A percentile compares a stretch with the other conserved stretches of the same genome.
phyloP scores from a whole-genome alignment of 139 green algal genomes.

The Chlorella sp. region DNA sequence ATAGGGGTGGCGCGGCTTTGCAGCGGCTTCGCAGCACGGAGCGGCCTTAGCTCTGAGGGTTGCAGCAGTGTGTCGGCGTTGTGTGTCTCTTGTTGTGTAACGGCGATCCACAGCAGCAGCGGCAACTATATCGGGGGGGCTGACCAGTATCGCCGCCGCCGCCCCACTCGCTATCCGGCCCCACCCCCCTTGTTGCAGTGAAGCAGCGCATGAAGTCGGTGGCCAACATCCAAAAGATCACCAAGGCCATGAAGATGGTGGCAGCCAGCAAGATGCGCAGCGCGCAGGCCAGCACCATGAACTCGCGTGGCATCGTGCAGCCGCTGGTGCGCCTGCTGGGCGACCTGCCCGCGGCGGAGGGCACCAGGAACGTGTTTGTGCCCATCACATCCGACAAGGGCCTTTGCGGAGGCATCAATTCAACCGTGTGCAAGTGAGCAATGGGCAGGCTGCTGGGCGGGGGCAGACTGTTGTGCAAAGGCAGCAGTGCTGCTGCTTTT shows the following conservation, averaged over 20 bases:
- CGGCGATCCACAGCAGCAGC: too few species aligned
- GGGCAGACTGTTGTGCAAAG: background rate
- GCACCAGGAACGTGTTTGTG: constrained; percentile 81
- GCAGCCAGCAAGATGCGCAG: constrained; percentile 97
- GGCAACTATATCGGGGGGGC: too few species aligned
- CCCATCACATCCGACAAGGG: constrained; percentile 94
- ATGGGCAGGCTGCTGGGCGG: background rate
- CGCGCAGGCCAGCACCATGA: constrained; percentile 80
- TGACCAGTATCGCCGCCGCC: too few species aligned
- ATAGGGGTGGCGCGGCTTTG: too few species aligned
- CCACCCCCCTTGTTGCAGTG: constrained; percentile 66
- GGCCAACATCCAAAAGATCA: constrained; percentile 99
- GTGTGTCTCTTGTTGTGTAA: too few species aligned
- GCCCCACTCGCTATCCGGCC: too few species aligned
- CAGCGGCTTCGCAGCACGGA: too few species aligned
- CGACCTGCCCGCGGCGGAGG: constrained; percentile 77
- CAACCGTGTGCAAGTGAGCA: constrained; percentile 85
- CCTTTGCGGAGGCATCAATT: constrained; percentile 99
- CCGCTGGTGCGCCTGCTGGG: constrained; percentile 92
- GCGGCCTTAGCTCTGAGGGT: too few species aligned
- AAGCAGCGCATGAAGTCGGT: constrained; percentile 98
- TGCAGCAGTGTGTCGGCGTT: too few species aligned
- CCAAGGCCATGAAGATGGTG: constrained; percentile 99
- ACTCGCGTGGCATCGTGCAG: constrained; percentile 84
- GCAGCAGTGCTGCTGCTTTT: too few species aligned